Conservation (phyloP, 2,329 filamentous ascomycete species). For the Penicillium griseofulvum region DNA sequence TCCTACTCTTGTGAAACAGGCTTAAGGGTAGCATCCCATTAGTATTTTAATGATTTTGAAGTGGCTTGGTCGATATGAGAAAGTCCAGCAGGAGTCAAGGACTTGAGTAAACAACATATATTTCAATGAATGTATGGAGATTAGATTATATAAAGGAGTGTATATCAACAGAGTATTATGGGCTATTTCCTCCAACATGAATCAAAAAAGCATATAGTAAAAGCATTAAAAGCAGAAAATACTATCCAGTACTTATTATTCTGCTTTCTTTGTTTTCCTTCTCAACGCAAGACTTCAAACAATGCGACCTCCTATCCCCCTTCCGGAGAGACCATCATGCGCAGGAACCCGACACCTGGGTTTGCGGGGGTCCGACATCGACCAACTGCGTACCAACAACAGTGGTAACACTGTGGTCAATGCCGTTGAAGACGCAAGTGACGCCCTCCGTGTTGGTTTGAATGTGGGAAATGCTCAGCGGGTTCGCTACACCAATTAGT, state of each 20-base stretch:
- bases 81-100: neutral
- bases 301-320: neutral
- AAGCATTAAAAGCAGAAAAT: no score
- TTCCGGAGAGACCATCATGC: neutral
- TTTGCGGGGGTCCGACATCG: conserved; percentile 17
- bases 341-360: conserved; percentile 9
- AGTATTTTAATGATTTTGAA: neutral
- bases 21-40: neutral
- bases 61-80: neutral
- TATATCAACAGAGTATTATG: neutral
- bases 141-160: neutral
- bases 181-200: neutral
- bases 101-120: neutral
- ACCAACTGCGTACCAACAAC: conserved; percentile 7
- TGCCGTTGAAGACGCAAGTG: conserved; percentile 10
- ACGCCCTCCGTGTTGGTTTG: neutral
- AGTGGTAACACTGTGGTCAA: conserved; percentile 14
- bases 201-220: neutral
- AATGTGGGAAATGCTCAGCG: conserved; percentile 18
- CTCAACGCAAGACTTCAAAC: neutral
- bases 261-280: neutral
- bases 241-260: neutral
- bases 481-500: conserved; percentile 10
- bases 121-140: neutral
- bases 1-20: neutral